These are phyloP conservation scores for Amphirosellinia nigrospora DNA, from an alignment of 495 filamentous ascomycete species.

Conservation along the genomic window DNA sequence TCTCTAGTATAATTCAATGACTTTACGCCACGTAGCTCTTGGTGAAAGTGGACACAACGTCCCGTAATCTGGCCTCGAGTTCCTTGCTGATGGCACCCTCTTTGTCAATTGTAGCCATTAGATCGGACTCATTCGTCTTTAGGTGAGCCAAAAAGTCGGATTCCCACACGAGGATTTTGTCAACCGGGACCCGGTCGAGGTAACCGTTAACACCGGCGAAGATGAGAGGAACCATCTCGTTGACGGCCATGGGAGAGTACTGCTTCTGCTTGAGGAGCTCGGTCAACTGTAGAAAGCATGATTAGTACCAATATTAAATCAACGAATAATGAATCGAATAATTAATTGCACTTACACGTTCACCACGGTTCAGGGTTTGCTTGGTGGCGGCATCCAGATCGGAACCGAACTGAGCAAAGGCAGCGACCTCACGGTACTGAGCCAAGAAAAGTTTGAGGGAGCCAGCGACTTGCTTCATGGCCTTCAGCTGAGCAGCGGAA, in stretches of 20 bases:
- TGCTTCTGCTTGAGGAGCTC: constrained; percentile 99
- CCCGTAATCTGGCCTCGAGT: constrained; percentile 83
- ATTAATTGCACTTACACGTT: constrained; percentile 71
- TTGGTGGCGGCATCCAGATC: constrained; percentile 99
- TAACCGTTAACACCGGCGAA: constrained; percentile 98
- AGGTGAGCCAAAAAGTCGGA: constrained; percentile 90
- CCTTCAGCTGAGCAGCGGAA: constrained; percentile 99
- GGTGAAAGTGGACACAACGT: constrained; percentile 80
- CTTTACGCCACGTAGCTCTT: constrained; percentile 79
- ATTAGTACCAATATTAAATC: constrained; percentile 39
- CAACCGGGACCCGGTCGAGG: constrained; percentile 85
- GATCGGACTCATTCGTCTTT: constrained; percentile 83
- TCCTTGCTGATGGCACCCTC: constrained; percentile 97
- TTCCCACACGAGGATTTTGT: constrained; percentile 90
- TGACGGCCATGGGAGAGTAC: constrained; percentile 97
- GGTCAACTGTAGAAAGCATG: constrained; percentile 62
- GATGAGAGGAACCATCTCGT: constrained; percentile 99
- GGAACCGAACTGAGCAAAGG: constrained; percentile 99
- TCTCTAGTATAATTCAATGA: constrained; percentile 42
- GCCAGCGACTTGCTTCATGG: constrained; percentile 99
- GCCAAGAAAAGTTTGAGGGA: constrained; percentile 99
- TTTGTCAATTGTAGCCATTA: constrained; percentile 88
- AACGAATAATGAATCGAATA: neutral
- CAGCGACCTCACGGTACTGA: constrained; percentile 99
- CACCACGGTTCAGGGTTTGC: constrained; percentile 98